Evolutionary conservation across 129 eudicot species (phyloP), one percentile per base, ranked within the genome.

Genomic region (Smallanthus sonchifolius): DNA sequence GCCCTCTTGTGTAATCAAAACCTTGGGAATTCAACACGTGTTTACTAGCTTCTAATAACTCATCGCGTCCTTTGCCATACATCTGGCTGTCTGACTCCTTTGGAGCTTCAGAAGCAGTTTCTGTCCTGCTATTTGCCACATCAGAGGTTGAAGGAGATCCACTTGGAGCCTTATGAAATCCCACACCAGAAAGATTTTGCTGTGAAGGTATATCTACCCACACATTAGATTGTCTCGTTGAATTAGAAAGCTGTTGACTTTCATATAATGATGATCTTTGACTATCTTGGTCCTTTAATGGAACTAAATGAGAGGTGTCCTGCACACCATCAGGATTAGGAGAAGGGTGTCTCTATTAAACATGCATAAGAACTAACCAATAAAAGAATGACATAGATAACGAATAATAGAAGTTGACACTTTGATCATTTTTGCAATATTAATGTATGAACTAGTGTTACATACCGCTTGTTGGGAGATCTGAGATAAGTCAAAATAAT

Each of bases 401-500:
- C 2, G 4, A 44, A 30, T 30, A 73, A 28, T 10, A 7, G 9
- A 67, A 54, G 66, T 76, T 54, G 11, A 30, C 19, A 37, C 28
- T 47, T 48, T 51, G 68, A 24, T 51, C 2, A 16, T 71, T 71
- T 45, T 30, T 42, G 5, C 7, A 17, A 39, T 28, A 59, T 67
- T 16, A 54, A 66, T 47, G 47, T 9, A 62, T 65, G 68, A n/a
- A 62, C 36, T 62, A 74, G 48, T 62, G 67, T 43, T 64, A 81
- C 86, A 71, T 67, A 81, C 89, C 84, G 16, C 43, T 59, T 78
- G 83, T 32, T 47, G 81, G 70, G 86, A 79, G 70, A 78, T 75
- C 13, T 76, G 80, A 71, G 84, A 75, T 39, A 77, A 81, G 71
- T 67, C 78, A 67, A 78, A 74, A 62, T 61, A 78, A 80, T 73